A percentile compares a stretch with the other conserved stretches of the same genome.
phyloP scores from a whole-genome alignment of 257 asterid genomes.

The Leonotis leonurus region DNA sequence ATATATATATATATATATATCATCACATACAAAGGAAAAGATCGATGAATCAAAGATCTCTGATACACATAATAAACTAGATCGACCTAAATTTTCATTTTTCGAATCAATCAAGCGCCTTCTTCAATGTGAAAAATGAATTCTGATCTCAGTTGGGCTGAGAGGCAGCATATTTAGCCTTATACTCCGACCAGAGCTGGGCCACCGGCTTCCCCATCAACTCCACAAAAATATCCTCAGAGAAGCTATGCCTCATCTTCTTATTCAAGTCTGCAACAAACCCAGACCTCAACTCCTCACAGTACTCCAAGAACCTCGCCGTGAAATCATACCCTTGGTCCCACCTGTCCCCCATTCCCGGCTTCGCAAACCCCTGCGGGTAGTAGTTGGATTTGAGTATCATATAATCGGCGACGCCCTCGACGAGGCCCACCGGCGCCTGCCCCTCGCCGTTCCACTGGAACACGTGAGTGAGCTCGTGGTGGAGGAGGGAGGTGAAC shows the following conservation, averaged over 20 bases:
- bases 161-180: conserved; percentile 17
- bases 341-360: conserved; percentile 34
- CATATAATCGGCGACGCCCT: conserved; percentile 39
- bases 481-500: conserved; percentile 31
- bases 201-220: conserved; percentile 31
- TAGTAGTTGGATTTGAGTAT: conserved; percentile 21
- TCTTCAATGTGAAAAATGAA: too few relatives aligned
- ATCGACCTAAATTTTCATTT: too few relatives aligned
- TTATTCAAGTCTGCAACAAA: conserved; percentile 34
- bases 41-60: too few relatives aligned
- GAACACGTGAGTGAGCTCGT: conserved; percentile 40
- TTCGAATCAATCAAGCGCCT: too few relatives aligned
- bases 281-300: conserved; percentile 29
- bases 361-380: conserved; percentile 20
- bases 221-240: conserved; percentile 23
- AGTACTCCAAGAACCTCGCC: conserved; percentile 43
- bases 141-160: neutral
- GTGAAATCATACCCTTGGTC: conserved; percentile 45
- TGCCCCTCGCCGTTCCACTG: conserved; percentile 40
- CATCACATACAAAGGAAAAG: too few relatives aligned
- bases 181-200: conserved; percentile 39
- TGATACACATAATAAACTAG: too few relatives aligned
- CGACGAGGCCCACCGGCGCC: conserved; percentile 27
- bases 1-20: too few relatives aligned
- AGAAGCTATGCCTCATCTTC: conserved; percentile 27